These are phyloP conservation scores for Nemania sp. DNA, from an alignment of 2,329 filamentous ascomycete genomes.

Conservation along the genomic window DNA sequence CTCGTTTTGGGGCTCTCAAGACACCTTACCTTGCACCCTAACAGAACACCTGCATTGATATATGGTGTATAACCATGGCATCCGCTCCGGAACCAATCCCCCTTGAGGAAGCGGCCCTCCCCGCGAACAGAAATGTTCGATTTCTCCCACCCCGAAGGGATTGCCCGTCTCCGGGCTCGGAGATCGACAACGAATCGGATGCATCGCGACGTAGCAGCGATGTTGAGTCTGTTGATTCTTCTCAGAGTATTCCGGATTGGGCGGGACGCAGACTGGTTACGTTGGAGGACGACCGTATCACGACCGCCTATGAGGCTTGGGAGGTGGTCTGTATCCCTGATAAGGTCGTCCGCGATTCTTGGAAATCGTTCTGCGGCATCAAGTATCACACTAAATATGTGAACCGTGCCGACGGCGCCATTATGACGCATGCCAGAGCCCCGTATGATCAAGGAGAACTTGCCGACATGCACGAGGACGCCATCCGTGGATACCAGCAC, in stretches of 20 bases:
- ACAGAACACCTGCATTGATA: neutral
- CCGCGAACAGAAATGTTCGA: neutral
- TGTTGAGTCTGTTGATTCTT: constrained; percentile 16
- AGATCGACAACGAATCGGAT: neutral
- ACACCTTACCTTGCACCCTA: neutral
- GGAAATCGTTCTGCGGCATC: constrained; percentile 28
- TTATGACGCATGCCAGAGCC: constrained; percentile 19
- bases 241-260: constrained; percentile 4
- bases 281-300: constrained; percentile 11
- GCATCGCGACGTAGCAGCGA: constrained; percentile 8
- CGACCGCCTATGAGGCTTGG: constrained; percentile 22
- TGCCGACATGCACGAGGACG: constrained; percentile 27
- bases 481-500: constrained; percentile 22
- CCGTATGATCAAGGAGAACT: constrained; percentile 30
- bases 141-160: neutral
- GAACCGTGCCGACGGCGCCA: constrained; percentile 16
- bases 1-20: neutral
- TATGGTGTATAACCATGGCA: neutral
- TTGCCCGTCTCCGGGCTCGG: neutral
- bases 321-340: constrained; percentile 11
- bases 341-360: neutral
- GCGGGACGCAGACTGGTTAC: constrained; percentile 5
- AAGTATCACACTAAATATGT: constrained; percentile 20
- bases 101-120: neutral
- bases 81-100: neutral